Percentiles rank a stretch among this genome's conserved stretches.
Evolutionary conservation across 495 filamentous ascomycete species (phyloP).

Genomic region (Penicillium argentinense): DNA sequence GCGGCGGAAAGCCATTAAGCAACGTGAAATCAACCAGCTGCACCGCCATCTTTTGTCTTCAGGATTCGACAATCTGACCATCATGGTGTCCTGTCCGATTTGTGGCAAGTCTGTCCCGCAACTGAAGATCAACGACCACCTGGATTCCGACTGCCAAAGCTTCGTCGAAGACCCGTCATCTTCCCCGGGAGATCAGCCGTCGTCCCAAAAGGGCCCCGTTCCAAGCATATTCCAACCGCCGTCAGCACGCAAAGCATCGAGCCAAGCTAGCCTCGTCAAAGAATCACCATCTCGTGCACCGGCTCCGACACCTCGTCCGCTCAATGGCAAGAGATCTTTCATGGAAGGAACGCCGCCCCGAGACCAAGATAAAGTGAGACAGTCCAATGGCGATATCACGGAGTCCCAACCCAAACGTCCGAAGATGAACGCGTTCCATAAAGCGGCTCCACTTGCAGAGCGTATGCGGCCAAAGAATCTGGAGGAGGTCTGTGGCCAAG

Average conservation of each 20-base stretch:
- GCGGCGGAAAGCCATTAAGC: too few relatives aligned
- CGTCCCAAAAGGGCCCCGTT: constrained; percentile 52
- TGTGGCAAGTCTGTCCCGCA: constrained; percentile 76
- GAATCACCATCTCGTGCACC: constrained; percentile 20
- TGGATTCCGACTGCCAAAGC: constrained; percentile 78
- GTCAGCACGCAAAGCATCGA: constrained; percentile 45
- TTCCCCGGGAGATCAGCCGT: constrained; percentile 38
- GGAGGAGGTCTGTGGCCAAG: constrained; percentile 88
- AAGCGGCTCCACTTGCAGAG: constrained; percentile 83
- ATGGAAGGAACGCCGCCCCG: constrained; percentile 22
- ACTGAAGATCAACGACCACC: constrained; percentile 81
- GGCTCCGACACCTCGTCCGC: constrained; percentile 26
- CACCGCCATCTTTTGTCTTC: neutral
- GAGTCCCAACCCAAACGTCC: constrained; percentile 54
- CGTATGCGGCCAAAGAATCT: constrained; percentile 85
- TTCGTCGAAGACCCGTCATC: constrained; percentile 50
- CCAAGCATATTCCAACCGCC: constrained; percentile 79
- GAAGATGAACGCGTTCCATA: constrained; percentile 61
- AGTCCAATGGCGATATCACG: constrained; percentile 14
- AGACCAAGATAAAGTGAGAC: constrained; percentile 17
- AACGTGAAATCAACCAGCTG: constrained; percentile 6
- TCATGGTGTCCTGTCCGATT: constrained; percentile 84
- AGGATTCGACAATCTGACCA: neutral
- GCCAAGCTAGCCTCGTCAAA: constrained; percentile 24
- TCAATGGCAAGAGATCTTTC: constrained; percentile 39